Base-by-base conservation (phyloP, 192 early-diverging fungal species). In the Funneliformis geosporum region DNA sequence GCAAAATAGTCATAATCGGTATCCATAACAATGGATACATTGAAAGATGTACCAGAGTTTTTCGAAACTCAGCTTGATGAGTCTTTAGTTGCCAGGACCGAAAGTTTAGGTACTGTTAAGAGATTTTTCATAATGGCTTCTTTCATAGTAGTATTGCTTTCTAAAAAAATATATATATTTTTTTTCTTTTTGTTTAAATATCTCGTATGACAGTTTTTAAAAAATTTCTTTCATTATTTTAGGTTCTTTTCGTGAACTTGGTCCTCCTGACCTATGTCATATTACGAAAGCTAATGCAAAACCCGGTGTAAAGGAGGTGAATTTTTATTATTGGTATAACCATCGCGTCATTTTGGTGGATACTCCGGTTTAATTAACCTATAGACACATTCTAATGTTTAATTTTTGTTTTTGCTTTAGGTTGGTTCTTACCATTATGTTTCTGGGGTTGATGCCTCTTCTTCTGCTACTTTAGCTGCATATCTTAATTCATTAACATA, bases 401-500 rank as follows among this genome's bases (percentile, higher is more conserved):
- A 18, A 16, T 60, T 75, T n/a, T 21, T 75, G 76, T 76, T 65
- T 39, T 46, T 50, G 61, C 38, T 64, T 47, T 86, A 98, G 96
- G 92, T 96, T 71, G 96, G 93, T 33, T 91, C 91, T 25, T 94
- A 94, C 68, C 93, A 94, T 82, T 91, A 93, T 79, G 91, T 93
- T 25, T 88, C 93, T 65, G 92, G 94, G 40, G 90, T 92, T 27
- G 93, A 96, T 81, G 92, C 93, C 39, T 95, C 95, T 16, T 98
- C 98, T 33, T 97, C 98, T 28, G 98, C 96, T 21, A 93, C 95
- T 27, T 85, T 99, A n/a, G 96, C 98, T 8, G 98, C 97, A 3
- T 99, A 99, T 78, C 88, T 99, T 75, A 98, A 98, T 83, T 96
- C 96, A 27, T 84, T 99, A 55, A 96, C 93, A 43, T 98, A 99